Evolutionary conservation across 176 grass and related monocot genomes (phyloP).

Genomic region (Hsuehochloa calcarea): DNA sequence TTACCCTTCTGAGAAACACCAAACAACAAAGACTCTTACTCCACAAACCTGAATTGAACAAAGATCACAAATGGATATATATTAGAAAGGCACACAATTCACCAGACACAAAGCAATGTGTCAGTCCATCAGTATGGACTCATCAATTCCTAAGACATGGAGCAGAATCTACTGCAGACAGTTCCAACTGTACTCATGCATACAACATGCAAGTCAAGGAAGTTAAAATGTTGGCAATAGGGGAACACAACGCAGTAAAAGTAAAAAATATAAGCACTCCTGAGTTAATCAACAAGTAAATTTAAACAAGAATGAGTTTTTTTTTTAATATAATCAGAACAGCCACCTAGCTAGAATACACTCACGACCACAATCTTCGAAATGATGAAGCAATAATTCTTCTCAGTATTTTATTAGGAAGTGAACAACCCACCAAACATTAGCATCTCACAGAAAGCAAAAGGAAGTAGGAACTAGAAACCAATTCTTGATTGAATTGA

Average conservation of each 20-base stretch:
- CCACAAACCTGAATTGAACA: conserved; percentile 25
- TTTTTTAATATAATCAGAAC: background rate
- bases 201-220: background rate
- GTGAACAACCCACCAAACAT: conserved; percentile 13
- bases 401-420: conserved; percentile 26
- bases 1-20: conserved; percentile 24
- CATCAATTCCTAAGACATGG: conserved; percentile 2
- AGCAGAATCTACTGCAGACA: background rate
- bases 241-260: background rate
- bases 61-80: background rate
- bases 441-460: conserved; percentile 13
- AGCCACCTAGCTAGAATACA: conserved; percentile 1
- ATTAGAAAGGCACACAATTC: conserved; percentile 23
- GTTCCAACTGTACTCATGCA: conserved; percentile 10
- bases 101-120: background rate
- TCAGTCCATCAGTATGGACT: background rate
- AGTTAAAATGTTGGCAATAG: background rate
- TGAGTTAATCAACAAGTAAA: background rate
- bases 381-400: conserved; percentile 20
- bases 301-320: conserved; percentile 4
- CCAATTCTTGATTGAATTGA: conserved; percentile 2
- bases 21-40: background rate
- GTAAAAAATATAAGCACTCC: background rate
- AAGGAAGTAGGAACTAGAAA: background rate
- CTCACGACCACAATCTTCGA: background rate